Evolutionary conservation across 805 yeast genomes (phyloP).

Genomic region (Yarrowia sp.): DNA sequence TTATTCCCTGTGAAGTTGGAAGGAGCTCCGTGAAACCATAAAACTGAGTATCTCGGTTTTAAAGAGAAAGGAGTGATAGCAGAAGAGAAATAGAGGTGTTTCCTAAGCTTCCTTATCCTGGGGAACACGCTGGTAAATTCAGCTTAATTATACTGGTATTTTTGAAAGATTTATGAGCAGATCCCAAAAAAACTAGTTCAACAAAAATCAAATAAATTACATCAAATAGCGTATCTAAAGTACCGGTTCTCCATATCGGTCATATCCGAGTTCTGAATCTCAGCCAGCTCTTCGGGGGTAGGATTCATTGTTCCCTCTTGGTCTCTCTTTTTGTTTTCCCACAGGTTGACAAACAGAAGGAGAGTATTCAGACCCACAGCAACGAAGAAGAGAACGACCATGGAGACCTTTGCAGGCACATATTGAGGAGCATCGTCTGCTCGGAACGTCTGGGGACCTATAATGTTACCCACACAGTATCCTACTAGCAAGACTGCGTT

Average conservation of each 20-base stretch:
- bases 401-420: conserved; percentile 1
- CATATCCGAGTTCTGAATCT: background rate
- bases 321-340: background rate
- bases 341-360: background rate
- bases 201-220: no score
- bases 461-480: conserved; percentile 1
- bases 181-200: no score
- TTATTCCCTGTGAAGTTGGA: no score
- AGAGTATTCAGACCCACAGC: background rate
- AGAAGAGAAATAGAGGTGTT: no score
- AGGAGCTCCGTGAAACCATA: no score
- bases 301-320: background rate
- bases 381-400: background rate
- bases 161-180: no score
- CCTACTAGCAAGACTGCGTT: background rate
- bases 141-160: no score
- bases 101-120: no score
- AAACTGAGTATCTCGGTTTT: no score
- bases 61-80: no score
- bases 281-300: background rate
- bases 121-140: no score
- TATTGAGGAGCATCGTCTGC: background rate
- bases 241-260: conserved; percentile 1
- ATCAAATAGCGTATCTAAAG: background rate
- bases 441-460: conserved; percentile 1